A percentile compares a stretch with the other conserved stretches of the same genome.
Conservation (phyloP, 495 filamentous ascomycete species). For the Podospora conica region DNA sequence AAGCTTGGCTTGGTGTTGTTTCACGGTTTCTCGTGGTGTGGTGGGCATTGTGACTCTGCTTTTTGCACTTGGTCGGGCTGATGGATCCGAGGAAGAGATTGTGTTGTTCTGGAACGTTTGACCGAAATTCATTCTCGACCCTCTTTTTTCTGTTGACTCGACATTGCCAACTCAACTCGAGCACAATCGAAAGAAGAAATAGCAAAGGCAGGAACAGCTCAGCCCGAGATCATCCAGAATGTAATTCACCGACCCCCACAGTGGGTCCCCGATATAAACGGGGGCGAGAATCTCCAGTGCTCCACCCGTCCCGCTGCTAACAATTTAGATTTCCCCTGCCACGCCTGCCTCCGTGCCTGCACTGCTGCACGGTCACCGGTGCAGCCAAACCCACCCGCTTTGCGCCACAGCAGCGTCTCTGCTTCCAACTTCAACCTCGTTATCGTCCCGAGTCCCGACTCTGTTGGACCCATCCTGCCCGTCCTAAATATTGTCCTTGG, state of each 20-base stretch:
- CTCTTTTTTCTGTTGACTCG: not conserved
- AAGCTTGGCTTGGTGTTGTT: conserved; percentile 4
- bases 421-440: not conserved
- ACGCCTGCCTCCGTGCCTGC: not conserved
- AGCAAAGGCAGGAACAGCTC: not conserved
- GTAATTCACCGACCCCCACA: not conserved
- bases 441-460: no score
- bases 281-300: conserved; percentile 5
- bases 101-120: not conserved
- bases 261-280: conserved; percentile 7
- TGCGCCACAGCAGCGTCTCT: not conserved
- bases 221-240: not conserved
- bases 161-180: no score
- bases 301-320: conserved; percentile 7
- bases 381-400: not conserved
- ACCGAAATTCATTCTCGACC: not conserved
- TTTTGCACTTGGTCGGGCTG: not conserved
- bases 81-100: not conserved
- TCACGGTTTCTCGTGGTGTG: not conserved
- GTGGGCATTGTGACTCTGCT: not conserved
- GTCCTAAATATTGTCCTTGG: not conserved
- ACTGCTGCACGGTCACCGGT: no score
- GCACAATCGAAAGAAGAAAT: no score
- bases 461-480: not conserved
- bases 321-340: conserved; percentile 3